Base-by-base conservation (phyloP, 331 rosid genomes). In the Stylosanthes scabra region DNA sequence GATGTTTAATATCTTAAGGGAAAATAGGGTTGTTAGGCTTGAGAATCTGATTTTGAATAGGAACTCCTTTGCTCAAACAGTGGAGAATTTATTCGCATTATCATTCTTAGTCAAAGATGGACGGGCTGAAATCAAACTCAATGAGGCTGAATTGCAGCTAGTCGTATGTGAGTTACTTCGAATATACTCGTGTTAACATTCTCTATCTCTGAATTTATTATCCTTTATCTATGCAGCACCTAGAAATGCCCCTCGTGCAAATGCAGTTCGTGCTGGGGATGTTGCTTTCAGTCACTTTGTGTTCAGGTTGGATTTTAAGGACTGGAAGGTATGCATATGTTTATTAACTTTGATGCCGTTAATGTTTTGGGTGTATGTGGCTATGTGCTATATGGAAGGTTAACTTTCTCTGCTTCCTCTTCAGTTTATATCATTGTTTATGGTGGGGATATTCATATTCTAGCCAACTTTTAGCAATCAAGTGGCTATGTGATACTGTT, bases 91-190 rank as follows among this genome's bases (percentile, higher is more conserved):
- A 20, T 86, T 86, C 80, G 80, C 89, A 58, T 52, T 86, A 12
- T 83, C 89, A 2, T 86, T 80, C 63, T 78, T 83, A 75, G 83
- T 86, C 68, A 81, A 83, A 80, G 89, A 86, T 70, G 89, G 89
- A 10, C 72, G 85, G 14, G 85, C 85, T 11, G 87, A 80, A 70
- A 83, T 86, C 8, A 83, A 71, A 56, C 58, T 83, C 62, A 55
- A 86, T 14, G 78, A 74, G 51, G 74, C 77, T 64, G 82, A 85
- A 67, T 13, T 40, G 47, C 89, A 83, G 12, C 54, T 80, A 66
- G 89, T 80, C 60, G 89, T 80, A 50, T 83, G 89, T 86, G 68
- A 80, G 89, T 68, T 29, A 52, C 61, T 70, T 75, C 28, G 47
- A 55, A 58, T 68, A 72, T 71, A 51, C 59, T 74, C 25, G 40